Base-by-base conservation (phyloP, 306 rosid species). In the Sicyos edulis region DNA sequence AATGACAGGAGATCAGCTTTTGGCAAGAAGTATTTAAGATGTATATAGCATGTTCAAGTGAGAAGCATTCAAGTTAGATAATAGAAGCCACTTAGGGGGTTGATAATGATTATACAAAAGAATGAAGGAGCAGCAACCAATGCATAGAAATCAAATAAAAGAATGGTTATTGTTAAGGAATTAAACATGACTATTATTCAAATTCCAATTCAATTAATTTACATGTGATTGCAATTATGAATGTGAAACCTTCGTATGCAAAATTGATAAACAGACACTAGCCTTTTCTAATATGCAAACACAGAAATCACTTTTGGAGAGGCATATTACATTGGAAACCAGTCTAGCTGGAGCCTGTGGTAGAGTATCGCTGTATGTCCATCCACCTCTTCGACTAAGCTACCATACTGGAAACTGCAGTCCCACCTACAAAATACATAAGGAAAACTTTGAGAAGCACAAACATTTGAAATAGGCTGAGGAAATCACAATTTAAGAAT, bases 301-400 rank as follows among this genome's bases (percentile, higher is more conserved):
- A 65, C 29, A 32, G 40, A 56, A 17, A n/a, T 59, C 51, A 10
- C 15, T 10, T 2, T 47, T 37, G 5, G 44, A 32, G 37, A 32
- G 37, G 5, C 4, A 32, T 32, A 32, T 32, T 32, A 32, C 37
- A 32, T 32, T 32, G 37, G 37, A 32, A 32, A 32, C 37, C 37
- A 93, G 82, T 93, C 99, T 15, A 93, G 86, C 88, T 82, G 99
- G 80, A 93, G 99, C 71, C 91, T 84, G 81, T 93, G 99, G 83
- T 93, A 91, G 72, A 93, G 95, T 79, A 93, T 74, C 78, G 99
- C 99, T 1, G 99, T 93, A 77, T 93, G 99, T 75, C 99, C 99
- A 79, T 93, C 99, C 79, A 93, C 99, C 81, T 93, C 99, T 88
- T 93, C 99, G 63, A 93, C 99, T 81, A 93, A 83, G 75, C 97